phyloP scores from a whole-genome alignment of 2,329 filamentous ascomycete genomes.

The Penicillium paneum region DNA sequence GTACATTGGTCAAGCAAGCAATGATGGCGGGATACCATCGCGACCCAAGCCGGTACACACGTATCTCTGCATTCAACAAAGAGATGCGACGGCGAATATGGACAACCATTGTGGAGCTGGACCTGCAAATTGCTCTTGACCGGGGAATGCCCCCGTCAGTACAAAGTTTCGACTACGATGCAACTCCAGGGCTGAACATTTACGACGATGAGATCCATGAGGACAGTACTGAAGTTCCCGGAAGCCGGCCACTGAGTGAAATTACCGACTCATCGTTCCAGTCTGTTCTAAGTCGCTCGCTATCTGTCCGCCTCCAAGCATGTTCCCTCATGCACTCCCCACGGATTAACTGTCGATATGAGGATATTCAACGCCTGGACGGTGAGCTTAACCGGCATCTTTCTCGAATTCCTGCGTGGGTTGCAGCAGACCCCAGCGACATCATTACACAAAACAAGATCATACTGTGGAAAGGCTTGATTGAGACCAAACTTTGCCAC shows the following conservation, averaged over 20 bases:
- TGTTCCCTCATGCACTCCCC: slow-evolving; percentile 39
- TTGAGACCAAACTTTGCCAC: slow-evolving; percentile 37
- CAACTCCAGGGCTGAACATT: slow-evolving; percentile 49
- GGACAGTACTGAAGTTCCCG: slow-evolving; percentile 29
- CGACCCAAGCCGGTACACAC: slow-evolving; percentile 33
- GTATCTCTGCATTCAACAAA: slow-evolving; percentile 40
- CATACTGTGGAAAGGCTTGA: slow-evolving; percentile 31
- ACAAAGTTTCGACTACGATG: slow-evolving; percentile 48
- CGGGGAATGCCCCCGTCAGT: slow-evolving; percentile 52
- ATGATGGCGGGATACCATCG: slow-evolving; percentile 54
- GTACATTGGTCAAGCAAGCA: slow-evolving; percentile 51
- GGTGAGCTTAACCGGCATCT: slow-evolving; percentile 37
- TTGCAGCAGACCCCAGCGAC: slow-evolving; percentile 17
- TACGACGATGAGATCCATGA: slow-evolving; percentile 50
- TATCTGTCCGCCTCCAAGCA: slow-evolving; percentile 32
- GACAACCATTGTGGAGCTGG: slow-evolving; percentile 56
- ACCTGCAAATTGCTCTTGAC: slow-evolving; percentile 55
- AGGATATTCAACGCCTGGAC: slow-evolving; percentile 42
- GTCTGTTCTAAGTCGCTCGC: slow-evolving; percentile 28
- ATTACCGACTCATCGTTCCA: slow-evolving; percentile 41
- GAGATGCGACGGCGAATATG: slow-evolving; percentile 55
- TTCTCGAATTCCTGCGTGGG: slow-evolving; percentile 36
- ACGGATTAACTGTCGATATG: slow-evolving; percentile 37
- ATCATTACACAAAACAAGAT: slow-evolving; percentile 27
- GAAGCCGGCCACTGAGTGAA: slow-evolving; percentile 29